Conservation (phyloP, 305 asterid genomes). For the Rubia peregrina region DNA sequence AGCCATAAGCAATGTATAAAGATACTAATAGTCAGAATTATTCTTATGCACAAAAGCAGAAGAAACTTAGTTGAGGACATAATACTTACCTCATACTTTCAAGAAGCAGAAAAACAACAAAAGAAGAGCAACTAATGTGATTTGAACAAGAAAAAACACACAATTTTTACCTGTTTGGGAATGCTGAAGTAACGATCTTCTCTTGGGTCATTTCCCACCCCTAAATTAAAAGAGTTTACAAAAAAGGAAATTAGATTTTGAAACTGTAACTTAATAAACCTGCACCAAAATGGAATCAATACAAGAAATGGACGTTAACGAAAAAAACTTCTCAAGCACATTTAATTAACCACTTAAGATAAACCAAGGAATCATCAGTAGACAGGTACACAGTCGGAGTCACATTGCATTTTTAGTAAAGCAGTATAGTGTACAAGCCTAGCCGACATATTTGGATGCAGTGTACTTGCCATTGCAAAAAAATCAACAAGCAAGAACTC, state of each 20-base stretch:
- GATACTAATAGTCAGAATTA: background rate
- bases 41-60: background rate
- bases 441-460: background rate
- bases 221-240: constrained; percentile 30
- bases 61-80: background rate
- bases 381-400: background rate
- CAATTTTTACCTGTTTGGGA: constrained; percentile 60
- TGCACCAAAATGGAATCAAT: constrained; percentile 40
- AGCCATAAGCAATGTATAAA: background rate
- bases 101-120: background rate
- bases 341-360: background rate
- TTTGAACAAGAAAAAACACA: too few species aligned
- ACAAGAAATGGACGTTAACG: constrained; percentile 5
- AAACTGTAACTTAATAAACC: background rate
- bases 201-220: constrained; percentile 92
- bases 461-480: background rate
- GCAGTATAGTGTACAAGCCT: background rate
- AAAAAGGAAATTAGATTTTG: background rate
- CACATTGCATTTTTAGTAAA: background rate
- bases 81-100: background rate
- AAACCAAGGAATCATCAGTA: background rate
- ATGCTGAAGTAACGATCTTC: constrained; percentile 97
- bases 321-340: background rate
- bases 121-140: background rate
- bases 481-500: background rate